Evolutionary conservation across 768 basidiomycete species (phyloP), one percentile per base, ranked within the genome.

Genomic region (Lactifluus echinatus): DNA sequence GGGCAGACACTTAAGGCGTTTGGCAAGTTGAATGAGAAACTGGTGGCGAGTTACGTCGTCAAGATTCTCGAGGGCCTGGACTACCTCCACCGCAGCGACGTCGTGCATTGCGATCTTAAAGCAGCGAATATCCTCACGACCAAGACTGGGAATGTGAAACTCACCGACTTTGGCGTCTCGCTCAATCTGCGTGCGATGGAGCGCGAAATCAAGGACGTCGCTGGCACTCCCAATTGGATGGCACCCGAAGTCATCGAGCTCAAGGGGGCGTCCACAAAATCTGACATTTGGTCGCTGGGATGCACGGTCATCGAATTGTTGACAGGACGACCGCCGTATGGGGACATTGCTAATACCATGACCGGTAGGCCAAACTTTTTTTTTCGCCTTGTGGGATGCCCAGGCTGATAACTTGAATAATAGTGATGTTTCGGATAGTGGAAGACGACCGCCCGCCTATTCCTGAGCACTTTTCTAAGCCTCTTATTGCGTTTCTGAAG

Each of bases 161-260:
- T 99, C 3, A 89, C 93, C 8, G 95, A 99, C 70, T 97, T 99
- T 70, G 95, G 95, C 45, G 95, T 98, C 14, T 97, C 94, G 23
- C 84, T 98, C 60, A 96, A 95, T 70, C 79, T 97, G 65, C 84
- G 90, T 46, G 93, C 93, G 0, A 84, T 98, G 80, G 87, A 87
- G 65, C 78, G 82, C 24, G 87, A 90, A 66, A 85, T 82, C 64
- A 85, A 89, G 68, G 89, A 88, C 64, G 87, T 92, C 26, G 86
- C 89, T 8, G 95, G 95, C 10, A 99, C 95, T 10, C 95, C 95
- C 14, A 95, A 97, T 66, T 99, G 95, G 95, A 98, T 99, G 93
- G 94, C 94, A 11, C 95, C 95, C 2, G 95, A 99, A 71, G 90
- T 97, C 50, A 98, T 99, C 60, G 87, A 93, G 68, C 80, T 98